Evolutionary conservation across 129 eudicot genomes (phyloP), one percentile per base, ranked within the genome.

Genomic region (Flaveria bidentis): DNA sequence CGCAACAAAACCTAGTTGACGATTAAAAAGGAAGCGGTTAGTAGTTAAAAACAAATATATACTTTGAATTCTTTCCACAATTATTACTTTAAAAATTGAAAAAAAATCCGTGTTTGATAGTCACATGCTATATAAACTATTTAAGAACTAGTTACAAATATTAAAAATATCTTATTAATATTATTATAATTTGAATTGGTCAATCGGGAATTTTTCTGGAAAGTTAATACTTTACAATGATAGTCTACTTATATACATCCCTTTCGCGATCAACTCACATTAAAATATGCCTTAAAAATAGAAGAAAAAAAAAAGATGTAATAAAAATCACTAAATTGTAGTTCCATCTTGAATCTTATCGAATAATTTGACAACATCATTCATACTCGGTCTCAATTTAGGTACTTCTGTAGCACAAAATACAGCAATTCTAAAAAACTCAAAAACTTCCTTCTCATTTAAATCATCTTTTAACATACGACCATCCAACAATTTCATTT

Each of bases 401-500:
- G 81, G 72, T 11, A 15, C 17, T 71, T 90, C 89, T 2, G 58
- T 73, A 1, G 87, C 84, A 69, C 97, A 93, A 74, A 78, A 56
- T 0, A 74, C 23, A 3, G 97, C 98, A 33, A 93, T 80, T 33
- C 72, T 83, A 22, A 88, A 74, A 39, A 83, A 78, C 84, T 93
- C 91, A 11, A 28, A 62, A 9, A 92, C 96, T 49, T 76, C 83
- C 0, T 25, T 62, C 9, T 78, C 86, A 10, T 78, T 80, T 10
- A 90, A 22, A 0, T 52, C 92, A n/a, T 84, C 88, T 74, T 73
- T 87, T 41, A 26, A 39, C 18, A 88, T 73, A 13, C 73, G 50
- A 20, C 46, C 75, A 80, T 93, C 98, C 26, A 93, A 67, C 79
- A 90, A 81, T 57, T 93, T 84, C 89, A 93, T 72, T 49, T 83